Evolutionary conservation across 345 rosid species (phyloP).

Genomic region (Erodium maritimum): DNA sequence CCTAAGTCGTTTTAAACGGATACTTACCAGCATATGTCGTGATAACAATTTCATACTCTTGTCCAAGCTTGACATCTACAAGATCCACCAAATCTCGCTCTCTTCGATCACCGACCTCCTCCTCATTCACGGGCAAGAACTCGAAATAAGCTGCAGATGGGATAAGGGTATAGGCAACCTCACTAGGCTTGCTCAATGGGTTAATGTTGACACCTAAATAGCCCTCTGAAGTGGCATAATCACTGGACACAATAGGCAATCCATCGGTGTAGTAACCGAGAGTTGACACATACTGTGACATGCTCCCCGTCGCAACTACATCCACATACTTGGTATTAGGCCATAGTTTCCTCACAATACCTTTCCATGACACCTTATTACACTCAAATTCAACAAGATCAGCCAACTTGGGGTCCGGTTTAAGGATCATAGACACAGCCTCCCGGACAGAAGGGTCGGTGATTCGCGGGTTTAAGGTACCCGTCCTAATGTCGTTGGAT

Average conservation of each 20-base stretch:
- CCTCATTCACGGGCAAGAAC: constrained; percentile 16
- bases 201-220: constrained; percentile 27
- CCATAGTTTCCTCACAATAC: constrained; percentile 27
- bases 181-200: constrained; percentile 28
- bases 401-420: constrained; percentile 16
- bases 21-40: constrained; percentile 19
- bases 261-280: constrained; percentile 24
- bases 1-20: too few relatives aligned
- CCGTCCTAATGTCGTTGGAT: constrained; percentile 18
- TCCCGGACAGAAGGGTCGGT: constrained; percentile 16
- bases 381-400: constrained; percentile 20
- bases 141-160: constrained; percentile 34
- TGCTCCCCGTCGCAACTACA: constrained; percentile 30
- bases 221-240: constrained; percentile 32
- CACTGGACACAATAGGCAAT: constrained; percentile 25
- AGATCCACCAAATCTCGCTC: constrained; percentile 22
- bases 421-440: constrained; percentile 15
- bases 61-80: constrained; percentile 23
- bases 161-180: constrained; percentile 31
- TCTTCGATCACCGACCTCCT: too few relatives aligned
- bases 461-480: constrained; percentile 16
- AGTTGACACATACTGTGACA: constrained; percentile 33
- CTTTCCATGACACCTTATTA: constrained; percentile 18
- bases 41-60: constrained; percentile 31
- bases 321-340: constrained; percentile 30